Evolutionary conservation across 2,329 filamentous ascomycete genomes (phyloP).

Genomic region (Coniochaeta sp.): DNA sequence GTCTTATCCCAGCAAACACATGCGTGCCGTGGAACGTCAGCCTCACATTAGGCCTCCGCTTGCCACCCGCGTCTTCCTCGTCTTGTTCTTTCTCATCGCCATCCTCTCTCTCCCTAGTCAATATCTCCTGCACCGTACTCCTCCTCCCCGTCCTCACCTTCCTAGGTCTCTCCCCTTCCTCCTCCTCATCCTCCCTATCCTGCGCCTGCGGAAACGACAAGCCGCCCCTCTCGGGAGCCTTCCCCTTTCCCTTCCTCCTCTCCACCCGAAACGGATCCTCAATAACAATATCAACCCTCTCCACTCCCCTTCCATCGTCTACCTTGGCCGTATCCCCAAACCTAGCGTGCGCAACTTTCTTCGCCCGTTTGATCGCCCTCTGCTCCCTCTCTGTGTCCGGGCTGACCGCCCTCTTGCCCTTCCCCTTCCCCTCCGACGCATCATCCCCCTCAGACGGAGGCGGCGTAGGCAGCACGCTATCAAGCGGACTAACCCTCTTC

Average conservation of each 20-base stretch:
- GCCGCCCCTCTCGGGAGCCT: conserved; percentile 10
- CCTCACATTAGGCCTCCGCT: conserved; percentile 52
- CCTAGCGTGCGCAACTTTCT: conserved; percentile 55
- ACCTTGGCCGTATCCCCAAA: conserved; percentile 58
- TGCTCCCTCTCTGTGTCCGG: conserved; percentile 22
- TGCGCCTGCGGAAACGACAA: neutral
- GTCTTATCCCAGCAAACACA: conserved; percentile 73
- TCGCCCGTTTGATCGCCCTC: conserved; percentile 48
- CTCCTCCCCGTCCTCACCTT: conserved; percentile 12
- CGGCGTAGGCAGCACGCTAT: conserved; percentile 39
- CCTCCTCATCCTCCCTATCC: conserved; percentile 11
- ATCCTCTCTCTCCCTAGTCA: conserved; percentile 22
- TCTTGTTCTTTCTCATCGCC: conserved; percentile 18
- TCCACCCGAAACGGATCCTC: conserved; percentile 42
- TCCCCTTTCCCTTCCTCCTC: conserved; percentile 4
- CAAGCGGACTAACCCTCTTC: conserved; percentile 46
- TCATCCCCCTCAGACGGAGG: conserved; percentile 34
- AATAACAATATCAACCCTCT: conserved; percentile 52
- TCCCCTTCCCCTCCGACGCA: conserved; percentile 7
- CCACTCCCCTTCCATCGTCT: conserved; percentile 54
- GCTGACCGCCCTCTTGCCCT: conserved; percentile 14
- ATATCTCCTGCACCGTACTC: conserved; percentile 27
- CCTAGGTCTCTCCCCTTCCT: neutral
- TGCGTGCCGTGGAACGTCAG: conserved; percentile 69
- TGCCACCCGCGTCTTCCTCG: conserved; percentile 14